phyloP scores from a whole-genome alignment of 768 basidiomycete genomes.

The Lactarius hengduanensis region DNA sequence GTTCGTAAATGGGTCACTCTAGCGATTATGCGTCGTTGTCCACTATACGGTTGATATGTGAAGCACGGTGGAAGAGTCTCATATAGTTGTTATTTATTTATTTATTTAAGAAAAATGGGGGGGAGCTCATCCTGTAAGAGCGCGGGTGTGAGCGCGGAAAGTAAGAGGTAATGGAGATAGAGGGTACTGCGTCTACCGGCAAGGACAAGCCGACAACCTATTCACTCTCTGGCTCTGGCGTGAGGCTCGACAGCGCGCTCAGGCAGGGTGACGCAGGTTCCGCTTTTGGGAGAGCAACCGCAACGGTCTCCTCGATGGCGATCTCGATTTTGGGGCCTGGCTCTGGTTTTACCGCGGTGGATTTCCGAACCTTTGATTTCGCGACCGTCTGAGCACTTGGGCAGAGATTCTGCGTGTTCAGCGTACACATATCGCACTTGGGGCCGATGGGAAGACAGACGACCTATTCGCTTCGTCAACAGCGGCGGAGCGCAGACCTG shows the following conservation, averaged over 20 bases:
- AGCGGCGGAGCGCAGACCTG: not conserved
- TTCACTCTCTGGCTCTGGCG: conserved; percentile 15
- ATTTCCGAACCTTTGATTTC: conserved; percentile 29
- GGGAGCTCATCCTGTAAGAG: not conserved
- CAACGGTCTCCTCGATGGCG: conserved; percentile 35
- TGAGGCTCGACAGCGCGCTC: conserved; percentile 20
- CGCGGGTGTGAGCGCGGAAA: not conserved
- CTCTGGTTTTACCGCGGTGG: not conserved
- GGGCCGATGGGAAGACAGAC: conserved; percentile 67
- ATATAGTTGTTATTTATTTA: too few relatives aligned
- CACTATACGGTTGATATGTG: not conserved
- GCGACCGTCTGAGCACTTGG: conserved; percentile 55
- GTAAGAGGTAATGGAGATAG: not conserved
- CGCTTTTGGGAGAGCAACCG: conserved; percentile 2
- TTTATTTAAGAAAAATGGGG: too few relatives aligned
- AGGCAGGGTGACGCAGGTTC: conserved; percentile 12
- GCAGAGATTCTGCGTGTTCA: conserved; percentile 56
- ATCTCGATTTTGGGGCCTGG: conserved; percentile 43
- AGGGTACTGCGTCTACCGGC: not conserved
- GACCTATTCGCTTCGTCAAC: conserved; percentile 41
- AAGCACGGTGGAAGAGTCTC: too few relatives aligned
- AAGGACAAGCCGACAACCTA: not conserved
- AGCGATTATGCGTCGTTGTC: not conserved
- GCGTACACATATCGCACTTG: conserved; percentile 60
- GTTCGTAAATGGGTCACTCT: too few relatives aligned